Conservation (phyloP, 2,329 filamentous ascomycete genomes). For the Exophiala oligosperma region DNA sequence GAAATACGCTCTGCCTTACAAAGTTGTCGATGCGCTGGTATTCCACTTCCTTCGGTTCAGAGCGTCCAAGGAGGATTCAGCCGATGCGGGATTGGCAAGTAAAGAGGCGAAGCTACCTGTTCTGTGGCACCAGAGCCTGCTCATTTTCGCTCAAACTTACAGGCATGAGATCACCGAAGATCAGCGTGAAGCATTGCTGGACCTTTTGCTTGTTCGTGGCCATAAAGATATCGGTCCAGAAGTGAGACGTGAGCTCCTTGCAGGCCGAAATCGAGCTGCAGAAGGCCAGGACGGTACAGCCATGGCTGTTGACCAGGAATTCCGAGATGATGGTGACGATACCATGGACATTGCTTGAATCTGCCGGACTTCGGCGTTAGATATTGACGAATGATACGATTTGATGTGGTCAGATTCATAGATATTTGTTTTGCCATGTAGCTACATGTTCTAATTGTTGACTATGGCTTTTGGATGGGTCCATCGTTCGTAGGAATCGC, state of each 20-base stretch:
- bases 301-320: slow-evolving; percentile 83
- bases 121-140: slow-evolving; percentile 90
- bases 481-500: no score
- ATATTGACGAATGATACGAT: no score
- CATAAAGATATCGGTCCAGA: slow-evolving; percentile 90
- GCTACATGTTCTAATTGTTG: no score
- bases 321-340: slow-evolving; percentile 29
- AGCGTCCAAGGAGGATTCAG: slow-evolving; percentile 56
- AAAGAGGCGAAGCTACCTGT: slow-evolving; percentile 71
- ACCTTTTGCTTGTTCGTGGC: slow-evolving; percentile 79
- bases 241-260: slow-evolving; percentile 82
- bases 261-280: slow-evolving; percentile 81
- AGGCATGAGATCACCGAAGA: slow-evolving; percentile 96
- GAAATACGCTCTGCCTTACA: slow-evolving; percentile 93
- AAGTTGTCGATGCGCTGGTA: slow-evolving; percentile 89
- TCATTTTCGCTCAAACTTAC: slow-evolving; percentile 92
- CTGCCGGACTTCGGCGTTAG: no score
- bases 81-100: slow-evolving; percentile 54
- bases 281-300: slow-evolving; percentile 56
- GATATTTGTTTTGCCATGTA: no score
- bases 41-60: slow-evolving; percentile 96
- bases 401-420: no score
- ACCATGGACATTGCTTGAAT: slow-evolving; percentile 24
- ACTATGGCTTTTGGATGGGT: no score
- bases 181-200: slow-evolving; percentile 85